Percentiles rank a stretch among this genome's conserved stretches.
phyloP scores from a whole-genome alignment of 352 stramenopile species.

The Pythium phragmiticola region DNA sequence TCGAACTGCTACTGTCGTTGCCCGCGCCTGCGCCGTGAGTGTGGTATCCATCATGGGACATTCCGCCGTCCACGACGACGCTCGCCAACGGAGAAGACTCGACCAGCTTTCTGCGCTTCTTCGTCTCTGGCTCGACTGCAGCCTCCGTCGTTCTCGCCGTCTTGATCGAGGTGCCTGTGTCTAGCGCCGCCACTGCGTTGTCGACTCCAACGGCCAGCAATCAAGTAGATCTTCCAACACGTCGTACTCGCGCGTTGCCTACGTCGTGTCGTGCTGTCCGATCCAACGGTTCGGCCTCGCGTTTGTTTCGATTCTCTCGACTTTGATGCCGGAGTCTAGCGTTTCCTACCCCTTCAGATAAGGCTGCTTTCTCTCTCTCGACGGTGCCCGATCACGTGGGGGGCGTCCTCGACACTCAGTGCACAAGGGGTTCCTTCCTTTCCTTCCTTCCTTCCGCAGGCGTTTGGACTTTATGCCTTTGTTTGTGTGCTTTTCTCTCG shows the following conservation, averaged over 20 bases:
- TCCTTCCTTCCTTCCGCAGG: slow-evolving; percentile 19
- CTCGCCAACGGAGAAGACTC: slow-evolving; percentile 8
- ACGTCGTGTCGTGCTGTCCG: neutral
- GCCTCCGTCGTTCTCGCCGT: slow-evolving; percentile 26
- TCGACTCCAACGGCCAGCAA: slow-evolving; percentile 3
- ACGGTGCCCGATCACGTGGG: neutral
- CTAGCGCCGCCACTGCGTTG: neutral
- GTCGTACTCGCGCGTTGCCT: neutral
- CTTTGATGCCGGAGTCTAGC: too few relatives aligned
- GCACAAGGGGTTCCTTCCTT: slow-evolving; percentile 1
- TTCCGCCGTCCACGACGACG: slow-evolving; percentile 21
- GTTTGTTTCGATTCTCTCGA: too few relatives aligned
- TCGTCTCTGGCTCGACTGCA: slow-evolving; percentile 21
- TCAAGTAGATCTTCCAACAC: neutral
- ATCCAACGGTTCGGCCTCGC: neutral
- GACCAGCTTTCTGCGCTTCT: slow-evolving; percentile 28
- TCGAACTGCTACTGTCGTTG: slow-evolving; percentile 9
- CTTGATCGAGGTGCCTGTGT: slow-evolving; percentile 12
- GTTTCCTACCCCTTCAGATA: neutral
- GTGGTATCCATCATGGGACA: slow-evolving; percentile 35
- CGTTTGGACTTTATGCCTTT: slow-evolving; percentile 8
- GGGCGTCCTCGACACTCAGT: neutral
- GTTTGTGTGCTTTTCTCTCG: slow-evolving; percentile 18
- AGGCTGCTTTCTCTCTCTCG: neutral
- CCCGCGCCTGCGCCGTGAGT: slow-evolving; percentile 18